Evolutionary conservation across 2,329 filamentous ascomycete genomes (phyloP), one percentile per base, ranked within the genome.

Genomic region (Aspergillaceae sp.): DNA sequence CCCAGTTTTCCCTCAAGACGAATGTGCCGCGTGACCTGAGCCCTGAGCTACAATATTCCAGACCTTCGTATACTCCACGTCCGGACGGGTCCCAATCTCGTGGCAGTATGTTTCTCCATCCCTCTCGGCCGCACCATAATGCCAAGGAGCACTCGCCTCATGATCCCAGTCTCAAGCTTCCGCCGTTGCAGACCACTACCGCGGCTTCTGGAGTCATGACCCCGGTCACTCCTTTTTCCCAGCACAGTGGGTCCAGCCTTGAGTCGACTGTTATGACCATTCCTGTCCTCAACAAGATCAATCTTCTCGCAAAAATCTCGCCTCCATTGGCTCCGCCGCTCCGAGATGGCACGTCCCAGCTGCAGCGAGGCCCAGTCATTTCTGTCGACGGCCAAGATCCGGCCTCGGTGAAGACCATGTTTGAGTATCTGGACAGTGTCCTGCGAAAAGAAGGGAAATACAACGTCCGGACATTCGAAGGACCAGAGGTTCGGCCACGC

Each of bases 241-340:
- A 56, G 35, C 19, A 19, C 19, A 64, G 68, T 35, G 62, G 79
- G 68, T 55, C 67, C 52, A 74, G 59, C 42, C 68, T 85, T 26
- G 81, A 85, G 56, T 79, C 82, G 5, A 83, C 85, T 70, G 80
- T 90, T 49, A 87, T 86, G 81, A 80, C 75, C 28, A 85, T 92
- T 43, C 78, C 84, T 0, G 84, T 86, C 57, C 67, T 81, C 40
- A 81, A 82, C 53, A 95, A 94, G 65, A 79, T 95, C 56, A 80
- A 82, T 42, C 76, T 91, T 2, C 73, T 97, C 32, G 75, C 80
- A 10, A 82, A 81, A 50, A 87, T 96, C 53, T 84, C 84, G 40
- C 86, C 84, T 27, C 82, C 86, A 0, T 71, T 87, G 9, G 67
- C 70, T 4, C 56, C 58, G 1, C 55, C 58, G 28, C 63, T 62